These are phyloP conservation scores for Galerina marginata DNA, from an alignment of 768 basidiomycete genomes.

Conservation along the genomic window DNA sequence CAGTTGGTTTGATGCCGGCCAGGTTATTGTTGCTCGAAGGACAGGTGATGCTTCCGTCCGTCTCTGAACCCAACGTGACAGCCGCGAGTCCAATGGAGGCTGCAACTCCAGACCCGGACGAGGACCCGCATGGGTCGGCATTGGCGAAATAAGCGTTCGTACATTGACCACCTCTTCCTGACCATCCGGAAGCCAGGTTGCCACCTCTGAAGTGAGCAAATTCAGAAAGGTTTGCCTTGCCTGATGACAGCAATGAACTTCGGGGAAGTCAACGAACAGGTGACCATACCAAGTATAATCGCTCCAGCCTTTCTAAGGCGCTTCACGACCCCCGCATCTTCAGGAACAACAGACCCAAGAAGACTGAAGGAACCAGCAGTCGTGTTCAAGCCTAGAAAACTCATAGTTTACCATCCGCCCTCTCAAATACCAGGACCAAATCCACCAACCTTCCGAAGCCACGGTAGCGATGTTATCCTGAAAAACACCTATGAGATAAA, in stretches of 20 bases:
- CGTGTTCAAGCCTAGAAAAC: slow-evolving; percentile 46
- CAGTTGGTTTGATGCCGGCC: slow-evolving; percentile 64
- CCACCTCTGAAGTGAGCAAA: slow-evolving; percentile 54
- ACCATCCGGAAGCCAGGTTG: slow-evolving; percentile 56
- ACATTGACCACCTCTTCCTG: slow-evolving; percentile 59
- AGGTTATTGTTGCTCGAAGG: slow-evolving; percentile 58
- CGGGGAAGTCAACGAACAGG: not conserved
- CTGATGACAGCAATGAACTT: slow-evolving; percentile 25
- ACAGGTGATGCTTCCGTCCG: slow-evolving; percentile 60
- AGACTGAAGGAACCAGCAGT: slow-evolving; percentile 51
- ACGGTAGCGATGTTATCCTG: slow-evolving; percentile 56
- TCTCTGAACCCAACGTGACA: slow-evolving; percentile 54
- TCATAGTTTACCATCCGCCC: not conserved
- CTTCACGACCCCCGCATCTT: slow-evolving; percentile 52
- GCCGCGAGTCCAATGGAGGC: slow-evolving; percentile 57
- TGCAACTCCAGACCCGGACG: slow-evolving; percentile 62
- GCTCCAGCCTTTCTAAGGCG: slow-evolving; percentile 48
- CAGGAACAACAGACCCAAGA: slow-evolving; percentile 47
- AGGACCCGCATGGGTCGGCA: slow-evolving; percentile 62
- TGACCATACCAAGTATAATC: slow-evolving; percentile 46
- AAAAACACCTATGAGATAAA: not conserved
- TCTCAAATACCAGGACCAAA: not conserved
- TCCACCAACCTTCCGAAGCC: slow-evolving; percentile 43
- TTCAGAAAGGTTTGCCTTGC: slow-evolving; percentile 63
- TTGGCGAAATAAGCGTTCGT: slow-evolving; percentile 55